These are phyloP conservation scores for Sphagnum tenellum DNA, from an alignment of 225 moss, liverwort and hornwort genomes.

Conservation along the genomic window DNA sequence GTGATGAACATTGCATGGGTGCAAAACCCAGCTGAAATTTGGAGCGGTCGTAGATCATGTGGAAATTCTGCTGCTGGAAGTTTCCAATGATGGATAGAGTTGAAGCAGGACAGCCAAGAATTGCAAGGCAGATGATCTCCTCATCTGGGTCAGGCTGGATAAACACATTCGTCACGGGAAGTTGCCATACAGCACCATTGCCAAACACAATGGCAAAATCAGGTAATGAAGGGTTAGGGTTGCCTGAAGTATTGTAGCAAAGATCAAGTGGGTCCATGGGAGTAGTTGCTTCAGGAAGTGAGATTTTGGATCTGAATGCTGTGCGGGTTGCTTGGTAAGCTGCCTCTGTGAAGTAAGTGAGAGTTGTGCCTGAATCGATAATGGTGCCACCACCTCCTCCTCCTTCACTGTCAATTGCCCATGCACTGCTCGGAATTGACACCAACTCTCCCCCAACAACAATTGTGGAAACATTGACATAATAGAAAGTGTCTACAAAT, in stretches of 20 bases:
- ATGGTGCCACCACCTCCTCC: slow-evolving; percentile 9
- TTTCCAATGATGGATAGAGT: slow-evolving; percentile 45
- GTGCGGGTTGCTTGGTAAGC: slow-evolving; percentile 2
- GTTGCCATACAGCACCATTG: slow-evolving; percentile 29
- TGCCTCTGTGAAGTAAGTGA: slow-evolving; percentile 9
- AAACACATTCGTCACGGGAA: slow-evolving; percentile 43
- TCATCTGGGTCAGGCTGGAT: slow-evolving; percentile 41
- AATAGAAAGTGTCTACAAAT: slow-evolving; percentile 10
- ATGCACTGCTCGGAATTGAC: neutral
- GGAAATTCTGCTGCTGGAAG: slow-evolving; percentile 54
- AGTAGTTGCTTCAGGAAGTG: slow-evolving; percentile 19
- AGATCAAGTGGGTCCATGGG: slow-evolving; percentile 21
- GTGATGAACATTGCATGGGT: too few relatives aligned
- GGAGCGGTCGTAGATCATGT: slow-evolving; percentile 38
- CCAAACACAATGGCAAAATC: slow-evolving; percentile 23
- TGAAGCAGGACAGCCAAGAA: slow-evolving; percentile 22
- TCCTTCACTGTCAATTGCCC: slow-evolving; percentile 2
- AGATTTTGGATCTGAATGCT: slow-evolving; percentile 23
- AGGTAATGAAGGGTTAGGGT: slow-evolving; percentile 26
- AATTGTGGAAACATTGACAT: slow-evolving; percentile 10
- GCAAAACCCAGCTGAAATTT: slow-evolving; percentile 6
- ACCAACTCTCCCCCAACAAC: slow-evolving; percentile 4
- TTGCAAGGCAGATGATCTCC: slow-evolving; percentile 32
- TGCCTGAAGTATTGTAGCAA: slow-evolving; percentile 30
- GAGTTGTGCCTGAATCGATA: slow-evolving; percentile 11